These are phyloP conservation scores for Penicillium mononematosum DNA, from an alignment of 495 filamentous ascomycete species.

Conservation along the genomic window DNA sequence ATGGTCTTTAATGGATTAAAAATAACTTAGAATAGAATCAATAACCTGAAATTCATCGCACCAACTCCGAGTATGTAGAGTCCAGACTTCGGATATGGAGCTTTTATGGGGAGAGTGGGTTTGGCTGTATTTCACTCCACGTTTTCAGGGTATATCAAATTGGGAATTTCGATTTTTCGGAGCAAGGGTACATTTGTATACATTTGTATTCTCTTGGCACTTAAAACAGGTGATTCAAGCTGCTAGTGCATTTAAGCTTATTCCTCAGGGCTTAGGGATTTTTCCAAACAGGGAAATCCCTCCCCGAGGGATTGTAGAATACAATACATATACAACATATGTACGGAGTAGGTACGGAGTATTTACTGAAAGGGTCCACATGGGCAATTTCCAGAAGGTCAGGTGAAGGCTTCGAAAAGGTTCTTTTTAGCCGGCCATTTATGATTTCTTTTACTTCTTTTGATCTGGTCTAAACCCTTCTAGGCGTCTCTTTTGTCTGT, in stretches of 20 bases:
- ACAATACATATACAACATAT: neutral
- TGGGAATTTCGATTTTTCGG: neutral
- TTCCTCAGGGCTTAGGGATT: neutral
- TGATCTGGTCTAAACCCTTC: neutral
- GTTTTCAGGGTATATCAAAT: slow-evolving; percentile 2
- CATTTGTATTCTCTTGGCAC: neutral
- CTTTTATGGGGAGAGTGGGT: slow-evolving; percentile 9
- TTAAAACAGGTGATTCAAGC: neutral
- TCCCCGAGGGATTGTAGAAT: neutral
- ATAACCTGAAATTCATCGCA: neutral
- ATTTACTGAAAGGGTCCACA: neutral
- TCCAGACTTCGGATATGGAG: slow-evolving; percentile 8
- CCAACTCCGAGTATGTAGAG: slow-evolving; percentile 4
- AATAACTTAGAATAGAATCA: neutral
- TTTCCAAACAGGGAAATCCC: neutral
- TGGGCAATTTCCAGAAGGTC: neutral
- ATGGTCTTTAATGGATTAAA: no score
- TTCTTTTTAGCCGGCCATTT: neutral
- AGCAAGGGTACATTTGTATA: neutral
- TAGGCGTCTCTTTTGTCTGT: neutral
- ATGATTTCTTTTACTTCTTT: neutral
- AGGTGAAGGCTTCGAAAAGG: neutral
- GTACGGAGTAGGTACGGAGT: neutral
- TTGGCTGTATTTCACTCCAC: slow-evolving; percentile 3
- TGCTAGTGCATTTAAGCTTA: neutral